Base-by-base conservation (phyloP, 257 asterid genomes). In the Solanum pimpinellifolium region DNA sequence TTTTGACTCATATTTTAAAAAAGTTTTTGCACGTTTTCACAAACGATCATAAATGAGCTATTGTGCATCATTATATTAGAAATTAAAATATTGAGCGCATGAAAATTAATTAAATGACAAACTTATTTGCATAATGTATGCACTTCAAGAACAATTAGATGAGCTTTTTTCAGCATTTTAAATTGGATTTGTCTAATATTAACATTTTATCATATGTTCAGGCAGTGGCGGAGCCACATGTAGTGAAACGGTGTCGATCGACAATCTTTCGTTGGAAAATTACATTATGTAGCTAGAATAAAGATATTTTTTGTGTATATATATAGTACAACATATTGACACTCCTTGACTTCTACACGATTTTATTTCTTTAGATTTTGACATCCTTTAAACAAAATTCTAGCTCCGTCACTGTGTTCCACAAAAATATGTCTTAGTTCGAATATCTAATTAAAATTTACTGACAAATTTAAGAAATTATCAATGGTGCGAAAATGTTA, bases 191-290 rank as follows among this genome's bases (percentile, higher is more conserved):
- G 2, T 31, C 13, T 15, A 69, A 69, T 14, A 29, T 2, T 4
- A 68, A 29, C 0, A 31, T 5, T 29, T 69, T 31, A 15, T 29
- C 12, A 69, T 16, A 31, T 29, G 6, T 7, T 69, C 12, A 3
- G 1, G 5, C 35, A 3, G 35, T 33, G 35, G 5, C 5, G 35
- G 35, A 33, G 35, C 35, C 35, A 33, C 35, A 3, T 31, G 33
- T 31, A 31, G 33, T 33, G 35, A 33, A 33, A 0, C 1, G 5
- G 35, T 33, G 35, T 33, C 35, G 5, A 4, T 1, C 35, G 5
- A 33, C 5, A 4, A 1, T 0, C 1, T 1, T 33, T 4, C 35
- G 4, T 33, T 1, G 5, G 1, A 33, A 33, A 33, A 33, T 33
- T 3, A 33, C 5, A 33, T 33, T 33, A 1, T 33, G 35, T 33